Conservation (phyloP, 345 rosid species). For the Stellera chamaejasme region DNA sequence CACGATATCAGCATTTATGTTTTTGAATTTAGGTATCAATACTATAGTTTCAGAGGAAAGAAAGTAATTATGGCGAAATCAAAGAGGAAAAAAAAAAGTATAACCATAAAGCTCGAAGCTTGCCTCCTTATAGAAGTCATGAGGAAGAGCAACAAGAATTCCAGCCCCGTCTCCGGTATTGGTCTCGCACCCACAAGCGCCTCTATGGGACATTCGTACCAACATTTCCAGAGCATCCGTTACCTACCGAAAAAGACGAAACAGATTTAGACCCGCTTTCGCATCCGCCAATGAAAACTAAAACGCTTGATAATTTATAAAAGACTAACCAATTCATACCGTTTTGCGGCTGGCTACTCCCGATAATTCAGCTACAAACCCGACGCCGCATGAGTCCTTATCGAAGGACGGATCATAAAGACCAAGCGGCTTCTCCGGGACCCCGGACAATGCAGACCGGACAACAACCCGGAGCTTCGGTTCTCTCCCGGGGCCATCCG, state of each 20-base stretch:
- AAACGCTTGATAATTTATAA: neutral
- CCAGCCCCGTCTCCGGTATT: conserved; percentile 99
- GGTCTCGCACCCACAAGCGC: conserved; percentile 97
- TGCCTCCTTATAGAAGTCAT: conserved; percentile 69
- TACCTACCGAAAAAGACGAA: conserved; percentile 31
- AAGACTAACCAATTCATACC: conserved; percentile 24
- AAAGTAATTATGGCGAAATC: neutral
- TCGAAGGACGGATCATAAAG: conserved; percentile 88
- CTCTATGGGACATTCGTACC: conserved; percentile 90
- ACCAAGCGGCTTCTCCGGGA: conserved; percentile 94
- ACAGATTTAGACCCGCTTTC: neutral
- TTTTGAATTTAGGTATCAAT: neutral
- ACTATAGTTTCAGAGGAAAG: neutral
- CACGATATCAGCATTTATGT: neutral
- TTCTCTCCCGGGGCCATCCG: conserved; percentile 69
- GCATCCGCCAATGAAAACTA: neutral
- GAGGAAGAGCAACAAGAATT: conserved; percentile 85
- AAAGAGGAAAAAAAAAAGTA: neutral
- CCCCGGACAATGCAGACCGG: conserved; percentile 65
- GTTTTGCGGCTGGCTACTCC: conserved; percentile 84
- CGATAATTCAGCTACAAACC: conserved; percentile 93
- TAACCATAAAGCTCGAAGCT: neutral
- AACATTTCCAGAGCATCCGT: conserved; percentile 96
- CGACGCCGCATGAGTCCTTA: conserved; percentile 98
- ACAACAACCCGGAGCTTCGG: conserved; percentile 70